phyloP scores from a whole-genome alignment of 371 early-diverging fungal species.

The Blastocladiella emersonii region DNA sequence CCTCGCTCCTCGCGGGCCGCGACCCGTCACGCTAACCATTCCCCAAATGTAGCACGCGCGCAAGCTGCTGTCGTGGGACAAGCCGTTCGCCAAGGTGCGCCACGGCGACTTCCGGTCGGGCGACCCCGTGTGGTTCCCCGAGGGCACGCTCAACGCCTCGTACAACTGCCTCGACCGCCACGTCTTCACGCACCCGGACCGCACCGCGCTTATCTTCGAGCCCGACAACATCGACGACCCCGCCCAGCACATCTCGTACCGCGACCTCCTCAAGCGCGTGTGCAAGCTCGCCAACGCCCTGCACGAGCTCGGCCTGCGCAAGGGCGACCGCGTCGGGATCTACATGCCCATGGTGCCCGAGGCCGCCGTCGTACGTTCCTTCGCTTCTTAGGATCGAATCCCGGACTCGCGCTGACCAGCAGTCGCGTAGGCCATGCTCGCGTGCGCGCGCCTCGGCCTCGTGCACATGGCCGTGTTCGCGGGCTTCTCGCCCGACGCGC shows the following conservation, averaged over 20 bases:
- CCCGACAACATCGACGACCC: conserved; percentile 65
- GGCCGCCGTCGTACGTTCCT: conserved; percentile 50
- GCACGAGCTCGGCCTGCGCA: conserved; percentile 58
- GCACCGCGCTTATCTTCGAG: conserved; percentile 80
- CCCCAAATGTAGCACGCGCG: conserved; percentile 33
- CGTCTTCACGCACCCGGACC: conserved; percentile 45
- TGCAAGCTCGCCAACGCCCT: conserved; percentile 71
- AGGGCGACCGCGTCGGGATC: conserved; percentile 84
- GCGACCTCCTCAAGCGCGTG: conserved; percentile 62
- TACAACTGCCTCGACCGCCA: conserved; percentile 97
- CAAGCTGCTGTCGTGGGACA: conserved; percentile 57
- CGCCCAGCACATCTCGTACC: conserved; percentile 57
- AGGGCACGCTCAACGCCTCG: conserved; percentile 84
- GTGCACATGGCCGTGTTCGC: conserved; percentile 89
- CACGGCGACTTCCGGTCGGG: conserved; percentile 52
- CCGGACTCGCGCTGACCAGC: too few relatives aligned
- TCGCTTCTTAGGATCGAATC: too few relatives aligned
- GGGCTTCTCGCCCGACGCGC: conserved; percentile 76
- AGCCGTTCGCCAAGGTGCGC: conserved; percentile 50
- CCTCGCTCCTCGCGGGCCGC: background rate
- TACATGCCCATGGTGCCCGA: conserved; percentile 97
- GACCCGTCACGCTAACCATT: background rate
- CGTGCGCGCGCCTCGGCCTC: conserved; percentile 86
- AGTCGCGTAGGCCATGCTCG: conserved; percentile 78
- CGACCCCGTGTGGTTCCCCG: conserved; percentile 84